Evolutionary conservation across 2,329 filamentous ascomycete species (phyloP).

Genomic region (Plectosphaerella cucumerina): DNA sequence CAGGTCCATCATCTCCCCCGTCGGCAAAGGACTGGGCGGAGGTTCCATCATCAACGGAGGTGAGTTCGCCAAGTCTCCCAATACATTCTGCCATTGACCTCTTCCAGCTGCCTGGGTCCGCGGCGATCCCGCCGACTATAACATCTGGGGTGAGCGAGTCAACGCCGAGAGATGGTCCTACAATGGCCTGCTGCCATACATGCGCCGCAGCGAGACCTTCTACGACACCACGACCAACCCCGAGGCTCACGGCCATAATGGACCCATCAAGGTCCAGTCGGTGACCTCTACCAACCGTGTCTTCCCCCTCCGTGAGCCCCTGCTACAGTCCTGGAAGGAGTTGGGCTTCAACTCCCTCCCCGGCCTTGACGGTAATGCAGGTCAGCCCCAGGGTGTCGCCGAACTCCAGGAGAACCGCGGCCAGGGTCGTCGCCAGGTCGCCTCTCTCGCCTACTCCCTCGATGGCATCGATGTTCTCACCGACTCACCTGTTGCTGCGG

Average conservation of each 20-base stretch:
- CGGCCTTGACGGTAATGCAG: constrained; percentile 19
- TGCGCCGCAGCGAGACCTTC: constrained; percentile 25
- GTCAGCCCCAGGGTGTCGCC: constrained; percentile 25
- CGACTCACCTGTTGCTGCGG: constrained; percentile 14
- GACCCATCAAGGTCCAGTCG: constrained; percentile 27
- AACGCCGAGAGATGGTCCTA: constrained; percentile 39
- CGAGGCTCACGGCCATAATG: constrained; percentile 32
- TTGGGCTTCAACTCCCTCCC: constrained; percentile 25
- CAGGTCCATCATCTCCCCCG: constrained; percentile 19
- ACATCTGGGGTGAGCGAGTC: constrained; percentile 32
- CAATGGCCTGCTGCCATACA: constrained; percentile 39
- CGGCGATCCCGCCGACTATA: constrained; percentile 37
- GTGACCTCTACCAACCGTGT: constrained; percentile 24
- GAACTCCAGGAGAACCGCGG: constrained; percentile 20
- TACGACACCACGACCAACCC: constrained; percentile 16
- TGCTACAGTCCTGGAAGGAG: constrained; percentile 35
- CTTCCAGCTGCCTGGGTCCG: constrained; percentile 30
- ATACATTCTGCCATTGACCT: background rate
- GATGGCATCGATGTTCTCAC: constrained; percentile 18
- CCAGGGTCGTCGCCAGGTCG: constrained; percentile 16
- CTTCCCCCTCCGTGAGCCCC: constrained; percentile 30
- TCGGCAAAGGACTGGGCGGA: constrained; percentile 36
- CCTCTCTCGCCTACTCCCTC: constrained; percentile 17
- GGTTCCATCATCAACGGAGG: constrained; percentile 35
- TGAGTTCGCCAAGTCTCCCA: background rate